phyloP scores from a whole-genome alignment of 2,329 filamentous ascomycete species.

The Fusarium sp. region DNA sequence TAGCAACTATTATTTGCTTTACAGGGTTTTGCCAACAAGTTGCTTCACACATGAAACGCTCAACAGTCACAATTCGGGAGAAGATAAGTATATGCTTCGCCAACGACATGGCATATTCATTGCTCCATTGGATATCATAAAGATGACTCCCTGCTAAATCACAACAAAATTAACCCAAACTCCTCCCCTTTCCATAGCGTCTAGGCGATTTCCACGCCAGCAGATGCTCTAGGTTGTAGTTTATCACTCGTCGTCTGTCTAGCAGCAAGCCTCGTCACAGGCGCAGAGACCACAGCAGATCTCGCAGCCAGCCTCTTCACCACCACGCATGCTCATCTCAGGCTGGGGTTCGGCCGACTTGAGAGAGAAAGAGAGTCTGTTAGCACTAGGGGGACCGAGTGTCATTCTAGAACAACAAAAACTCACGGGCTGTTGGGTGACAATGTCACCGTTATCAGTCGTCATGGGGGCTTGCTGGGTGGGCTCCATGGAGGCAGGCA shows the following conservation, averaged over 20 bases:
- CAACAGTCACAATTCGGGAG: background rate
- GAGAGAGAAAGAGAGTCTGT: conserved; percentile 2
- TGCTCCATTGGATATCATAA: conserved; percentile 5
- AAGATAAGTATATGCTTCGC: background rate
- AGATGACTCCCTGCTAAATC: background rate
- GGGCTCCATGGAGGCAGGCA: conserved; percentile 55
- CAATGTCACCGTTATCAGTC: conserved; percentile 47
- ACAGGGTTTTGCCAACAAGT: too few species aligned
- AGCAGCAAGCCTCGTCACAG: conserved; percentile 57
- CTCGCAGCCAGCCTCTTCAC: conserved; percentile 59
- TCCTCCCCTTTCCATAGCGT: background rate
- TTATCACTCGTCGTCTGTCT: background rate
- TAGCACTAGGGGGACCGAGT: background rate
- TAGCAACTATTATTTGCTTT: too few species aligned
- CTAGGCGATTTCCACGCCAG: background rate
- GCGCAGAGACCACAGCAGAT: conserved; percentile 59
- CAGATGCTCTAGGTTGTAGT: background rate
- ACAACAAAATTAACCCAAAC: conserved; percentile 16
- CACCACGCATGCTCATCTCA: conserved; percentile 56
- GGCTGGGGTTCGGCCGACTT: conserved; percentile 54
- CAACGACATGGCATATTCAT: background rate
- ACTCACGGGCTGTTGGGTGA: conserved; percentile 57
- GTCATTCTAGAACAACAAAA: background rate
- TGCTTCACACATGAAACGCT: background rate
- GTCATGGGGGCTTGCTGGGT: conserved; percentile 58